A percentile compares a stretch with the other conserved stretches of the same genome.
phyloP scores from a whole-genome alignment of 2,329 filamentous ascomycete species.

The Lachnellula occidentalis region DNA sequence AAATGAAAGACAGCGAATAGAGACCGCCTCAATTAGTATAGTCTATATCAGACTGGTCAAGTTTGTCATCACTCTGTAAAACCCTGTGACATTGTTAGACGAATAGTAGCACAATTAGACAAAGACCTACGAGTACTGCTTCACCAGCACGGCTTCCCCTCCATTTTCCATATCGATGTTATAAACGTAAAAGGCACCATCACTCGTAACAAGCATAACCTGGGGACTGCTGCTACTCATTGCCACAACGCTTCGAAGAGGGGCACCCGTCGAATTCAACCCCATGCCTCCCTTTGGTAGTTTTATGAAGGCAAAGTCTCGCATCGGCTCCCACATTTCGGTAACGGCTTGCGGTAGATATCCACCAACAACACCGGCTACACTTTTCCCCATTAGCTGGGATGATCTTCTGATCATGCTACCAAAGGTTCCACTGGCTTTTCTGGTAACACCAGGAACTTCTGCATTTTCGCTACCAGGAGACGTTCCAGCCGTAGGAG shows the following conservation, averaged over 20 bases:
- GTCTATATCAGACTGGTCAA: conserved; percentile 29
- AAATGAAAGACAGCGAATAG: not conserved
- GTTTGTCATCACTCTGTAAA: conserved; percentile 30
- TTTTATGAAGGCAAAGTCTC: conserved; percentile 96
- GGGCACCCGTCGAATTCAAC: conserved; percentile 37
- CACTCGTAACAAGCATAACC: conserved; percentile 96
- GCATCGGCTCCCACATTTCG: conserved; percentile 93
- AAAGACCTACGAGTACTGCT: conserved; percentile 79
- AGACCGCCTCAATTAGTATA: conserved; percentile 18
- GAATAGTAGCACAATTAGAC: not conserved
- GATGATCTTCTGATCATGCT: conserved; percentile 92
- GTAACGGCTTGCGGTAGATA: conserved; percentile 92
- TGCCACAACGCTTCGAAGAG: conserved; percentile 85
- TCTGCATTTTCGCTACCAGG: conserved; percentile 27
- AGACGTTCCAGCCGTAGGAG: conserved; percentile 33
- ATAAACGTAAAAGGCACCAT: conserved; percentile 92
- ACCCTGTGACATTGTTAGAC: conserved; percentile 21
- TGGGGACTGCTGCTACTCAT: conserved; percentile 94
- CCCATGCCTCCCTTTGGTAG: conserved; percentile 59
- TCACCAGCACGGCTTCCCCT: conserved; percentile 84
- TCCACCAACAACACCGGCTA: conserved; percentile 83
- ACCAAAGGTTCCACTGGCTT: conserved; percentile 72
- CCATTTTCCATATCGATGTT: conserved; percentile 92
- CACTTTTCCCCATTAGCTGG: conserved; percentile 82
- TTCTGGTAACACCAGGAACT: conserved; percentile 33